Conservation (phyloP, 306 rosid species). For the Hylodesmum podocarpum region DNA sequence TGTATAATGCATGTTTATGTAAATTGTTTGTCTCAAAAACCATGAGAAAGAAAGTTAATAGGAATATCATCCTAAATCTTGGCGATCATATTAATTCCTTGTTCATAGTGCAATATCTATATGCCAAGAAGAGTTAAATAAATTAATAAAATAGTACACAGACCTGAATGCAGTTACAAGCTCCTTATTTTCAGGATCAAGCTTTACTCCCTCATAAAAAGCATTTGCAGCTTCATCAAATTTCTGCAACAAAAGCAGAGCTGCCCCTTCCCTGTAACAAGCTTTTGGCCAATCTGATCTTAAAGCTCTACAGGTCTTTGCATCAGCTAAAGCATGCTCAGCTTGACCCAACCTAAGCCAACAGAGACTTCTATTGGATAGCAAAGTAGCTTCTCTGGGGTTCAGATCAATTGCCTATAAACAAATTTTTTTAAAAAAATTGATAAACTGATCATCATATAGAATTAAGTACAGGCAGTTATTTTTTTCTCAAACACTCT, state of each 20-base stretch:
- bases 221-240: conserved; percentile 96
- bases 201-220: conserved; percentile 81
- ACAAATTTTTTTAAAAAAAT: conserved; percentile 17
- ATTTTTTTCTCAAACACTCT: neutral
- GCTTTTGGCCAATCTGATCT: conserved; percentile 95
- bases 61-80: neutral
- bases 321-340: conserved; percentile 88
- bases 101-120: neutral
- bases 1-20: neutral
- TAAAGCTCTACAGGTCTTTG: conserved; percentile 78
- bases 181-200: conserved; percentile 82
- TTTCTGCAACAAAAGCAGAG: conserved; percentile 74
- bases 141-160: neutral
- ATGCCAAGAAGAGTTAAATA: neutral
- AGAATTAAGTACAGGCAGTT: neutral
- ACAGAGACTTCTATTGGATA: conserved; percentile 93
- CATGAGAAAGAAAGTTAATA: neutral
- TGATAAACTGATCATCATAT: conserved; percentile 14
- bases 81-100: neutral
- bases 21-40: neutral
- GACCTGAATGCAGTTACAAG: conserved; percentile 91
- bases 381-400: conserved; percentile 60
- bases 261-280: conserved; percentile 97
- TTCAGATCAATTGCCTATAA: conserved; percentile 85
- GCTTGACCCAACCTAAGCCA: conserved; percentile 85